Base-by-base conservation (phyloP, 2,329 filamentous ascomycete species). In the Alternaria infectoria region DNA sequence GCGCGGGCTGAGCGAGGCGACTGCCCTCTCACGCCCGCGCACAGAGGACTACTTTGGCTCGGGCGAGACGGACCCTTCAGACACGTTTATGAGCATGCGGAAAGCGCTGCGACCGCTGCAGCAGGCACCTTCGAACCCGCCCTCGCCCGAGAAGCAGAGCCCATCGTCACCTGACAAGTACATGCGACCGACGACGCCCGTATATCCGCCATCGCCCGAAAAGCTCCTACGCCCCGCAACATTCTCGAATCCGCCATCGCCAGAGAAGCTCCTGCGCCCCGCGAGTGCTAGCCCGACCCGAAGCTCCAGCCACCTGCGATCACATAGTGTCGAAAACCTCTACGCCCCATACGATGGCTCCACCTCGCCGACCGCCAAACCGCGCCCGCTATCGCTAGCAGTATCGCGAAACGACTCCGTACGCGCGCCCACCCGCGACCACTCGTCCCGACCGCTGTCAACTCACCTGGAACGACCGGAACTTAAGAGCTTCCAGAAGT, bases 401-500 rank as follows among this genome's bases (percentile, higher is more conserved):
- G 68, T 81, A 25, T 80, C 79, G 2, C 75, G 79, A 47, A 67
- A 77, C 23, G 79, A 81, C 57, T 79, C 78, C 7, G 72, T 80
- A 46, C 74, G 79, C 45, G 78, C 77, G 1, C 77, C 77, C 8
- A 77, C 71, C 28, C 76, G 74, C 64, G 76, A 78, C 32, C 76
- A 78, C 59, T 72, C 75, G 1, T 54, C 71, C 6, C 73, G 74
- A 8, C 72, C 74, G n/a, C 67, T 74, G 23, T 74, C 66, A 61
- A 72, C 74, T 17, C 77, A 80, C 47, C 67, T 81, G 32, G 80
- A 81, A 44, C 69, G 70, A 46, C 79, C 80, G 3, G 93, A 97
- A 67, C 85, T 98, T 11, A 88, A 93, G 77, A 90, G 88, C 32
- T 85, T 99, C 17, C 91, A 95, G 61, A 92, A 92, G 71, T 98